Conservation (phyloP, 192 early-diverging fungal genomes). For the Coemansia sp. region DNA sequence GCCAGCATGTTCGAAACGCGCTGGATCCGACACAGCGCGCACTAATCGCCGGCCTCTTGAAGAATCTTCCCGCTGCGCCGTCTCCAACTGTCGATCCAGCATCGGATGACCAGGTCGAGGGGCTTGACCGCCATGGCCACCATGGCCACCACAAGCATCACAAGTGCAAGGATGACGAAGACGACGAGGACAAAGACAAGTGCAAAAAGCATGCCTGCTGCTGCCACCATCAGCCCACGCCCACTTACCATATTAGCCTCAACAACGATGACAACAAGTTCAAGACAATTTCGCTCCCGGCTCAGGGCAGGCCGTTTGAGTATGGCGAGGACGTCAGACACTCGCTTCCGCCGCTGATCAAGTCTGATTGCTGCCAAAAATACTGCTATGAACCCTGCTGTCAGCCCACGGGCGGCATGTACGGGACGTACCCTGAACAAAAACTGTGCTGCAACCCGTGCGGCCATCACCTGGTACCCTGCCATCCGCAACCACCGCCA, state of each 20-base stretch:
- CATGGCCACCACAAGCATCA: background rate
- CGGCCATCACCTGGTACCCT: slow-evolving; percentile 21
- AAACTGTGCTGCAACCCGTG: slow-evolving; percentile 1
- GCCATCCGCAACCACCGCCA: slow-evolving; percentile 24
- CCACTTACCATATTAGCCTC: slow-evolving; percentile 40
- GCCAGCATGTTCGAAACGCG: background rate
- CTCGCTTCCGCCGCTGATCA: slow-evolving; percentile 16
- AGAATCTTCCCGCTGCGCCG: background rate
- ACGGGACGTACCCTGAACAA: slow-evolving; percentile 5
- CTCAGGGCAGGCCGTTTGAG: slow-evolving; percentile 27
- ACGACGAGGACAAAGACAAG: background rate
- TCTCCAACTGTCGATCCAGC: background rate
- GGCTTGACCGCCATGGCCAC: slow-evolving; percentile 5
- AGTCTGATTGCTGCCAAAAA: slow-evolving; percentile 3
- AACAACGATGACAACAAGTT: slow-evolving; percentile 18
- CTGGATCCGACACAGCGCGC: background rate
- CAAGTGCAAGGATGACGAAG: slow-evolving; percentile 2
- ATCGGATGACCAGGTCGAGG: slow-evolving; percentile 1
- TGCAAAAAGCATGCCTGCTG: slow-evolving; percentile 9
- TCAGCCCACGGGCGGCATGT: slow-evolving; percentile 12
- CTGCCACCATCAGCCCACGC: slow-evolving; percentile 16
- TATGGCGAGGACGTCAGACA: slow-evolving; percentile 21
- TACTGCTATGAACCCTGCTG: slow-evolving; percentile 26
- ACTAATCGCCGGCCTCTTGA: background rate
- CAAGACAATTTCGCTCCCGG: slow-evolving; percentile 43